Evolutionary conservation across 192 early-diverging fungal species (phyloP), one percentile per base, ranked within the genome.

Genomic region (Mortierella alpina): DNA sequence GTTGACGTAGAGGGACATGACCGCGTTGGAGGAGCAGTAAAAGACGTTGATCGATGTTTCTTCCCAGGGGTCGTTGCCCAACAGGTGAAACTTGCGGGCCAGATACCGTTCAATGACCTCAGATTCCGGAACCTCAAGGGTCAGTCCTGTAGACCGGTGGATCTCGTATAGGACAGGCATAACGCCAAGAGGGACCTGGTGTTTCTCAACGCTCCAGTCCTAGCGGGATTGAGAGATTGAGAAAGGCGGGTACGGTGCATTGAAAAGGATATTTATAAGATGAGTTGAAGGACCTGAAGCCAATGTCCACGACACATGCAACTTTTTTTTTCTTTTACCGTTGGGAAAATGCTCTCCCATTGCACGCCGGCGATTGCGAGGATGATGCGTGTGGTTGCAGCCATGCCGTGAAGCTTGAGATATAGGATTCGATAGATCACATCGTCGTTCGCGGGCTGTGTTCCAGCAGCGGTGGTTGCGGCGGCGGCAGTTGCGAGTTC

Each of bases 91-190:
- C 53, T 84, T 86, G 18, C 63, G 62, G n/a, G 84, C 85, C 4
- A 89, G 74, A 39, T 86, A 88, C 4, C 86, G 74, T 53, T 86
- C 86, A 39, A 89, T 89, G 7, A 74, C 86, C 3, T 66, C 54
- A 3, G 87, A 83, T 23, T 90, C 86, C 39, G 83, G 66, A 0
- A 90, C 76, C 14, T 75, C 68, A 58, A 86, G 85, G 48, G 41
- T 52, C 17, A 66, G 23, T 1, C 41, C 55, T 20, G 53, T 22
- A 23, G 51, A 46, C 14, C 6, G 46, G 9, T 73, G 72, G 39
- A 20, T 65, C 40, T 76, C 74, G 48, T 76, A 76, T 23, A 76
- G 74, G 8, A 76, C 55, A 14, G 74, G 74, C 59, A 76, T 68
- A 3, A 76, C 61, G 0, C 66, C 74, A 3, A 76, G 31, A 5